These are phyloP conservation scores for Conticribra guillardii DNA, from an alignment of 108 stramenopile species.

Conservation along the genomic window DNA sequence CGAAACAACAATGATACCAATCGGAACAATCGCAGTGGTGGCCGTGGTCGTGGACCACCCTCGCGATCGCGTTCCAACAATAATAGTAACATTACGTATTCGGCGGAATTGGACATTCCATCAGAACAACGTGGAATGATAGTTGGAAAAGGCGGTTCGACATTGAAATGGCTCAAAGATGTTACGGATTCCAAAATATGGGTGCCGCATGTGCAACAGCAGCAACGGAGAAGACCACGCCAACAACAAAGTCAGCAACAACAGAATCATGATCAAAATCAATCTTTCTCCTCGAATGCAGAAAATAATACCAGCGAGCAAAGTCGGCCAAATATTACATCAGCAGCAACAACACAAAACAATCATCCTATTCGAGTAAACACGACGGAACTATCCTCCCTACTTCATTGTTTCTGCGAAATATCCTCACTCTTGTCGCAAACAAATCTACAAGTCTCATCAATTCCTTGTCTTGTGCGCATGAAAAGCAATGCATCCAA, in stretches of 20 bases:
- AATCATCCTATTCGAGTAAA: constrained; percentile 40
- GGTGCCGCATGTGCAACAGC: constrained; percentile 18
- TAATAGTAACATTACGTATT: background rate
- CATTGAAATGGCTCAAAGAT: constrained; percentile 24
- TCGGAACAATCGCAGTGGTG: background rate
- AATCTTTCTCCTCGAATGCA: no score
- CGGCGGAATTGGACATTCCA: constrained; percentile 26
- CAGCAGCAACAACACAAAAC: no score
- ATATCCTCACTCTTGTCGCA: constrained; percentile 24
- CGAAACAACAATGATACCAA: constrained; percentile 3
- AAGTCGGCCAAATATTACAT: no score
- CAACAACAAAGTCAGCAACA: background rate
- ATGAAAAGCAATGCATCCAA: constrained; percentile 10
- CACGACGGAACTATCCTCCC: constrained; percentile 10
- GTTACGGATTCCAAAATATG: constrained; percentile 28
- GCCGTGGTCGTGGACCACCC: constrained; percentile 1
- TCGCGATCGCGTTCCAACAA: background rate
- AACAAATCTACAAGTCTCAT: constrained; percentile 11
- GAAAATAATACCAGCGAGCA: no score
- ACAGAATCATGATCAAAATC: background rate
- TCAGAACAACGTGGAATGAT: constrained; percentile 23
- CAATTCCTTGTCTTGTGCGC: constrained; percentile 23
- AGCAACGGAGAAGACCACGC: background rate
- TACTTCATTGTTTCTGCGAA: constrained; percentile 35
- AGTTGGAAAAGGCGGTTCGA: constrained; percentile 27